Percentiles rank a stretch among this genome's conserved stretches.
phyloP scores from a whole-genome alignment of 192 early-diverging fungal genomes.

The Coemansia sp. region DNA sequence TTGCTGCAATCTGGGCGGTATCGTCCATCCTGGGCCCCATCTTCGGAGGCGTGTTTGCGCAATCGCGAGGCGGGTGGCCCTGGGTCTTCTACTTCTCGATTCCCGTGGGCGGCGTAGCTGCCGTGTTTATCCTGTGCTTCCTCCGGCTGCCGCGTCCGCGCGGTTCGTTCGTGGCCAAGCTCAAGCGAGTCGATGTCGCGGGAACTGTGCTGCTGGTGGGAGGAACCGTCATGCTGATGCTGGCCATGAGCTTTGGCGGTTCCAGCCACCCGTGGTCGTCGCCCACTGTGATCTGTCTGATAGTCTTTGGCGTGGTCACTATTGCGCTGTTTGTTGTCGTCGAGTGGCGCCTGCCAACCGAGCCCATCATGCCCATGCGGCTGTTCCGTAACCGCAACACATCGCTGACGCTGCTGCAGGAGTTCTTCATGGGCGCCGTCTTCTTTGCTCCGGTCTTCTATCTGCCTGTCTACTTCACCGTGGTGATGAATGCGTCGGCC shows the following conservation, averaged over 20 bases:
- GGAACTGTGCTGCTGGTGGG: slow-evolving; percentile 60
- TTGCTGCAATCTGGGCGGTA: slow-evolving; percentile 58
- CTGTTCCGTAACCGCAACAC: slow-evolving; percentile 59
- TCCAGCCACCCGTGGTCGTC: slow-evolving; percentile 67
- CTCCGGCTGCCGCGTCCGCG: slow-evolving; percentile 41
- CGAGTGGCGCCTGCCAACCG: slow-evolving; percentile 57
- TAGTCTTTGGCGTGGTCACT: slow-evolving; percentile 54
- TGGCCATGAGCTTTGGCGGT: slow-evolving; percentile 77
- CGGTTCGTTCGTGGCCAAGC: slow-evolving; percentile 49
- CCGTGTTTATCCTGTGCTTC: slow-evolving; percentile 36
- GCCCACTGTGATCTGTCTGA: slow-evolving; percentile 59
- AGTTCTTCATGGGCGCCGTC: slow-evolving; percentile 28
- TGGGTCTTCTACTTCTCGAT: slow-evolving; percentile 64
- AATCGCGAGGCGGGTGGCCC: slow-evolving; percentile 41
- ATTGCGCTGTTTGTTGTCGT: slow-evolving; percentile 55
- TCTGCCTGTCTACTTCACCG: slow-evolving; percentile 63
- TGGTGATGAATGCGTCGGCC: slow-evolving; percentile 70
- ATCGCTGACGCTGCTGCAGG: slow-evolving; percentile 17
- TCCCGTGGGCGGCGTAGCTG: slow-evolving; percentile 44
- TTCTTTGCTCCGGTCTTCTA: slow-evolving; percentile 63
- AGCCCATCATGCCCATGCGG: slow-evolving; percentile 65
- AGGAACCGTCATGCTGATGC: slow-evolving; percentile 62
- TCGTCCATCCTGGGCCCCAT: slow-evolving; percentile 61
- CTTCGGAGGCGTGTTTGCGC: slow-evolving; percentile 60
- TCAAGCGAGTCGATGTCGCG: slow-evolving; percentile 63